phyloP scores from a whole-genome alignment of 2,329 filamentous ascomycete genomes.

The Cercospora citrullina region DNA sequence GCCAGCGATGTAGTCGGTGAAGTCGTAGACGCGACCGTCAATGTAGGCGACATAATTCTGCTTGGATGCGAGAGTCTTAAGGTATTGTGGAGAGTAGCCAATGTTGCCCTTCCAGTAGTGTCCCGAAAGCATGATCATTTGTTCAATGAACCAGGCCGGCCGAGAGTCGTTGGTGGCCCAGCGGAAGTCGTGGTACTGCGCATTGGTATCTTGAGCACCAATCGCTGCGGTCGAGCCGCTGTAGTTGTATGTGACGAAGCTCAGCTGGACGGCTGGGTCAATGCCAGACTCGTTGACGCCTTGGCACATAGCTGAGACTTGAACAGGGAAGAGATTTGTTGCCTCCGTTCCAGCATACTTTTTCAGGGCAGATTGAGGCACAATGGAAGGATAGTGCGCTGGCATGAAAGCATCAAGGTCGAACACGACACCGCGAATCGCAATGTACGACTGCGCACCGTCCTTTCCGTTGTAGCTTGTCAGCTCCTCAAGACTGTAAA shows the following conservation, averaged over 20 bases:
- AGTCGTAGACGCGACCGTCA: constrained; percentile 78
- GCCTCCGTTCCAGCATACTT: constrained; percentile 86
- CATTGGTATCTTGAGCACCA: constrained; percentile 68
- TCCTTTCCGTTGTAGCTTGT: constrained; percentile 71
- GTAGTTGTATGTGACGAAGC: constrained; percentile 77
- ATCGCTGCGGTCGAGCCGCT: constrained; percentile 66
- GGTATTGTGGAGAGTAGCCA: constrained; percentile 76
- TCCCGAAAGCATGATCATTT: constrained; percentile 73
- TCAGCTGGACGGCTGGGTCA: constrained; percentile 74
- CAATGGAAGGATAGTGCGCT: constrained; percentile 72
- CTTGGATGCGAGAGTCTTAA: constrained; percentile 61
- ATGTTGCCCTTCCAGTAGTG: constrained; percentile 85
- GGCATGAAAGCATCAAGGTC: constrained; percentile 73
- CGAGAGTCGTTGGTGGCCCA: constrained; percentile 77
- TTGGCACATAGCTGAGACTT: constrained; percentile 87
- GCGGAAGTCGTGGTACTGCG: constrained; percentile 90
- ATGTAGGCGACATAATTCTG: constrained; percentile 71
- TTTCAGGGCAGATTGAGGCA: constrained; percentile 62
- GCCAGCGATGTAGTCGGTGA: constrained; percentile 78
- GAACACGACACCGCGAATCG: constrained; percentile 88
- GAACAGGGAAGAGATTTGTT: constrained; percentile 86
- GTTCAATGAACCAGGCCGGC: constrained; percentile 89
- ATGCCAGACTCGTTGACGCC: constrained; percentile 68
- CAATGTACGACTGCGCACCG: constrained; percentile 64
- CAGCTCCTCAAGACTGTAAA: constrained; percentile 78